Percentiles rank a stretch among this genome's conserved stretches.
phyloP scores from a whole-genome alignment of 78 protist species.

The Dictyostelium intermedium region DNA sequence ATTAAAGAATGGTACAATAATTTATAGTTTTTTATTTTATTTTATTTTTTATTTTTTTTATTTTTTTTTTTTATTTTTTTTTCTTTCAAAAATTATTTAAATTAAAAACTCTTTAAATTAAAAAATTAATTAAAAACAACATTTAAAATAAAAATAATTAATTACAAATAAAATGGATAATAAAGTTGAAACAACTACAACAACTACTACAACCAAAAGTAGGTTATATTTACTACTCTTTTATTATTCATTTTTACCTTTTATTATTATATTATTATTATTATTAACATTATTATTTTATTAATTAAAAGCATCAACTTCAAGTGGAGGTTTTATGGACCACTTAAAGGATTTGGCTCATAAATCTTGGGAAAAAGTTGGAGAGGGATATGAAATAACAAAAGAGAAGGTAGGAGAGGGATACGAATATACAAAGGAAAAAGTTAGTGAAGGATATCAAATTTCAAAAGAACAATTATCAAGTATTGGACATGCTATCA shows the following conservation, averaged over 20 bases:
- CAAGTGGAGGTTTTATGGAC: neutral
- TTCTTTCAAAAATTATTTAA: neutral
- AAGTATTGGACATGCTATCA: neutral
- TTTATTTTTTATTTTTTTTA: neutral
- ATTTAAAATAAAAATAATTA: neutral
- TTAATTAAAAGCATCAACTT: neutral
- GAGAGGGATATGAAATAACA: neutral
- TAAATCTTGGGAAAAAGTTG: neutral
- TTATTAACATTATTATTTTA: neutral
- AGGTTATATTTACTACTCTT: neutral
- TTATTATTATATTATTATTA: neutral
- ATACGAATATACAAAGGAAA: slow-evolving; percentile 91
- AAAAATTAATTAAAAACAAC: neutral
- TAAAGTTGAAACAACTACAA: neutral
- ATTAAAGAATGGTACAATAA: too few species aligned
- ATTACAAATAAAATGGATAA: neutral
- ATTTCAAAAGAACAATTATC: slow-evolving; percentile 5
- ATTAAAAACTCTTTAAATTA: neutral
- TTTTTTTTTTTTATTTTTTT: neutral
- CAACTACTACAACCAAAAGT: neutral
- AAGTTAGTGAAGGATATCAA: slow-evolving; percentile 66
- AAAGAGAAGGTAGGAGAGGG: slow-evolving; percentile 89
- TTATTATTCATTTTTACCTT: neutral
- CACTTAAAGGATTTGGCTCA: neutral
- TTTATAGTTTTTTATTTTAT: too few species aligned